A percentile compares a stretch with the other conserved stretches of the same genome.
Evolutionary conservation across 2,329 filamentous ascomycete genomes (phyloP).

Genomic region (Clarireedia hainanense): DNA sequence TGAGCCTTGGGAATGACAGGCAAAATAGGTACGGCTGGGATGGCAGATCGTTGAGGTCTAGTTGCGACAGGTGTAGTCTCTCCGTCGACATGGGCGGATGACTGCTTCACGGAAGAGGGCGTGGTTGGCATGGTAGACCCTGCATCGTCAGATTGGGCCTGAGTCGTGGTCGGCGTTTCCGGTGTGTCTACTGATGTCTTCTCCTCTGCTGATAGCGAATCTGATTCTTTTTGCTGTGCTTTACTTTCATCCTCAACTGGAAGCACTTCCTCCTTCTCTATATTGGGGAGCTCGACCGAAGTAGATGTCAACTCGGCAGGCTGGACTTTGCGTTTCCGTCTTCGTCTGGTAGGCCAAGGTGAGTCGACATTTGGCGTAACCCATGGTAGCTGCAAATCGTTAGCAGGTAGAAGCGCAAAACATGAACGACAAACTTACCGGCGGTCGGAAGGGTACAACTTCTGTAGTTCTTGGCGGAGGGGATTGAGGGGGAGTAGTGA

Average conservation of each 20-base stretch:
- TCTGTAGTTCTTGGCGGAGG: conserved; percentile 16
- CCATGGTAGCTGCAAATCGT: conserved; percentile 47
- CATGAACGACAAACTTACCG: conserved; percentile 36
- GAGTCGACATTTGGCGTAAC: conserved; percentile 40
- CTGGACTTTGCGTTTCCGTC: conserved; percentile 37
- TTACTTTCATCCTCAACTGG: not conserved
- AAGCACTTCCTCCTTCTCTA: not conserved
- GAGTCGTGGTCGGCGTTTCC: conserved; percentile 38
- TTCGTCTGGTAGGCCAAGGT: conserved; percentile 40
- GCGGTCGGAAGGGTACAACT: conserved; percentile 37
- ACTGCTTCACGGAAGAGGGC: conserved; percentile 39
- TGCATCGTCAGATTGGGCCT: conserved; percentile 31
- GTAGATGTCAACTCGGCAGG: conserved; percentile 16
- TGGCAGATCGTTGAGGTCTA: conserved; percentile 31
- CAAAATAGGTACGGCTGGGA: conserved; percentile 38
- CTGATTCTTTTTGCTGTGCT: not conserved
- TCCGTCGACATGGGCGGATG: conserved; percentile 12
- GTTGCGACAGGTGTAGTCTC: conserved; percentile 22
- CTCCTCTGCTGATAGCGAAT: conserved; percentile 3
- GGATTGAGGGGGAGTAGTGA: conserved; percentile 23
- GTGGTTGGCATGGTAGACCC: conserved; percentile 44
- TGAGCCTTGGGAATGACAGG: conserved; percentile 34
- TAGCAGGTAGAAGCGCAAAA: conserved; percentile 18
- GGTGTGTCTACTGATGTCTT: conserved; percentile 36
- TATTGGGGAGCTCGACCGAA: conserved; percentile 20